Conservation (phyloP, 1,139 yeast genomes). For the Candida glucosophila region DNA sequence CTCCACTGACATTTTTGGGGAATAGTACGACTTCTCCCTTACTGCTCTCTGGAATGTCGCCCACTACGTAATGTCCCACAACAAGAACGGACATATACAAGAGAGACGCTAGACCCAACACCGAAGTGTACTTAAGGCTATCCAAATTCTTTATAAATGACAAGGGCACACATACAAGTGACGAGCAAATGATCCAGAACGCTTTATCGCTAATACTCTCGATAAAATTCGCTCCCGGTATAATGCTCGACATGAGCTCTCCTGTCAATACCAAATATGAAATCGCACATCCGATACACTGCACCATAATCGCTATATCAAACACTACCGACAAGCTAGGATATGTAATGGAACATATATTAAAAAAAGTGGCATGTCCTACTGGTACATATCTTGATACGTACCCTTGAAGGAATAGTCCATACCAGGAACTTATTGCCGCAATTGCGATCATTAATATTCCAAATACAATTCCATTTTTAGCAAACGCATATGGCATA, state of each 20-base stretch:
- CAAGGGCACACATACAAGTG: constrained; percentile 30
- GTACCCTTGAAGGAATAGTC: constrained; percentile 71
- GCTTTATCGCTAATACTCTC: constrained; percentile 12
- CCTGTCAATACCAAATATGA: constrained; percentile 39
- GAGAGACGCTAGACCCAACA: constrained; percentile 33
- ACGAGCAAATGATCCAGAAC: constrained; percentile 32
- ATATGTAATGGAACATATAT: constrained; percentile 74
- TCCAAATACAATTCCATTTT: constrained; percentile 79
- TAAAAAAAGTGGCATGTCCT: constrained; percentile 80
- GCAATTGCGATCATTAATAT: constrained; percentile 56
- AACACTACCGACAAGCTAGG: constrained; percentile 77
- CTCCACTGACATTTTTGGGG: constrained; percentile 52
- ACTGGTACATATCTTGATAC: constrained; percentile 60
- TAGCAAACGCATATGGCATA: constrained; percentile 79
- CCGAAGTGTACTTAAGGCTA: constrained; percentile 36
- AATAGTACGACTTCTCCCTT: constrained; percentile 49
- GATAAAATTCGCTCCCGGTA: constrained; percentile 16
- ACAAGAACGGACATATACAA: constrained; percentile 31
- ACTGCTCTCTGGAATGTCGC: constrained; percentile 36
- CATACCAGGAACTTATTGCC: constrained; percentile 71
- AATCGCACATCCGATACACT: constrained; percentile 52
- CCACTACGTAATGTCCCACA: constrained; percentile 22
- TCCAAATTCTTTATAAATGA: constrained; percentile 36
- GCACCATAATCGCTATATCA: constrained; percentile 81
- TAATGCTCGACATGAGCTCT: constrained; percentile 37